These are phyloP conservation scores for Extremus antarcticus DNA, from an alignment of 495 filamentous ascomycete species.

Conservation along the genomic window DNA sequence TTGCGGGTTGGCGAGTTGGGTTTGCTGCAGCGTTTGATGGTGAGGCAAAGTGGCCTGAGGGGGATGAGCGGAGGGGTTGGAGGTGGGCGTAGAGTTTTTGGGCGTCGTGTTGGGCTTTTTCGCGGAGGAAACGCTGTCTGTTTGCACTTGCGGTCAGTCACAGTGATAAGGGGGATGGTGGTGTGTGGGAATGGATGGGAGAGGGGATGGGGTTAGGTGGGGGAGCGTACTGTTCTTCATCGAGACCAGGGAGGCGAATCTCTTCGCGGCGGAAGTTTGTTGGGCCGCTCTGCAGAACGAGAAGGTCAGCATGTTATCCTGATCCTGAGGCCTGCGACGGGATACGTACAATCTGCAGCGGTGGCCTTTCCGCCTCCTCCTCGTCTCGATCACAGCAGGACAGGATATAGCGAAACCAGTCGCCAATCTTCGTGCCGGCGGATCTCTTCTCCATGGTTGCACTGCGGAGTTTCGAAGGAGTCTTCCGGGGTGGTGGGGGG, in stretches of 20 bases:
- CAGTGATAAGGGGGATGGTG: neutral
- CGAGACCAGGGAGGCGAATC: conserved; percentile 21
- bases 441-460: neutral
- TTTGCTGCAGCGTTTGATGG: too few relatives aligned
- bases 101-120: conserved; percentile 26
- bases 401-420: conserved; percentile 14
- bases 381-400: conserved; percentile 16
- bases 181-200: neutral
- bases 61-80: conserved; percentile 17
- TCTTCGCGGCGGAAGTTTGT: conserved; percentile 28
- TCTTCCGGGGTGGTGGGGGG: neutral
- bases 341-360: conserved; percentile 14
- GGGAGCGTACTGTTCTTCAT: conserved; percentile 25
- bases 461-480: too few relatives aligned
- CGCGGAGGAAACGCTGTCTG: conserved; percentile 23
- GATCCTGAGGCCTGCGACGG: too few relatives aligned
- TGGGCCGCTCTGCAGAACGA: conserved; percentile 19
- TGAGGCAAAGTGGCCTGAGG: conserved; percentile 12
- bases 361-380: conserved; percentile 14
- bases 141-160: neutral
- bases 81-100: conserved; percentile 12
- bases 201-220: neutral
- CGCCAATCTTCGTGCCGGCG: conserved; percentile 12
- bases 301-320: conserved; percentile 13
- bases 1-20: too few relatives aligned